Base-by-base conservation (phyloP, 2,329 filamentous ascomycete species). In the Graphilbum fragrans region DNA sequence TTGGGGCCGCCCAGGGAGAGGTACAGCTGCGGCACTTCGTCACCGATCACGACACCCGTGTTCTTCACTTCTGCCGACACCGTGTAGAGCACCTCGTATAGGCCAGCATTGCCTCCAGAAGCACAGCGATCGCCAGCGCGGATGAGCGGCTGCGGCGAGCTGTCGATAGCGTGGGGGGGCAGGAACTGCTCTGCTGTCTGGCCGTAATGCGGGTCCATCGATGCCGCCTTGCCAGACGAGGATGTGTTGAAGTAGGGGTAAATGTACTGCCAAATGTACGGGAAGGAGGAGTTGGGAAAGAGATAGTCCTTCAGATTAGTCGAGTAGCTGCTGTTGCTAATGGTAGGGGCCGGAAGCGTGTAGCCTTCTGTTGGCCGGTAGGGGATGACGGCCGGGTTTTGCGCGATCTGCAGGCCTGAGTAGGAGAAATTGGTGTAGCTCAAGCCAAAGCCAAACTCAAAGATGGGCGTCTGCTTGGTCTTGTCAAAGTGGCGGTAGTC, bases 361-460 rank as follows among this genome's bases (percentile, higher is more conserved):
- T 66, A 58, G 44, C 82, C 83, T 1, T 19, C 31, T 0, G 77
- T 77, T 0, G 82, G 71, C 9, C 50, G 52, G 63, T 84, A 85
- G 0, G 64, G 53, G 18, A 56, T 57, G 2, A 65, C 67, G n/a
- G 63, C 52, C 37, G 62, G 59, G 50, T 72, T 70, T 48, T 64
- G 52, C 21, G 16, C 11, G 27, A 86, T 62, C 23, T 67, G 58
- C 27, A 92, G 61, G 55, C 83, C 66, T n/a, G 80, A 76, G 64
- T 86, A 86, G 41, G 73, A 59, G 54, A 93, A 90, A 3, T 71
- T 85, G 1, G 84, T 86, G 68, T 92, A 93, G 4, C 77, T 83
- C 12, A 93, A 65, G 42, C 86, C 86, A 52, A 73, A 83, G 8
- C 86, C 86, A 51, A 92, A 93, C 54, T 88, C 84, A 59, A 80